Conservation (phyloP, 345 rosid genomes). For the Angophora floribunda region DNA sequence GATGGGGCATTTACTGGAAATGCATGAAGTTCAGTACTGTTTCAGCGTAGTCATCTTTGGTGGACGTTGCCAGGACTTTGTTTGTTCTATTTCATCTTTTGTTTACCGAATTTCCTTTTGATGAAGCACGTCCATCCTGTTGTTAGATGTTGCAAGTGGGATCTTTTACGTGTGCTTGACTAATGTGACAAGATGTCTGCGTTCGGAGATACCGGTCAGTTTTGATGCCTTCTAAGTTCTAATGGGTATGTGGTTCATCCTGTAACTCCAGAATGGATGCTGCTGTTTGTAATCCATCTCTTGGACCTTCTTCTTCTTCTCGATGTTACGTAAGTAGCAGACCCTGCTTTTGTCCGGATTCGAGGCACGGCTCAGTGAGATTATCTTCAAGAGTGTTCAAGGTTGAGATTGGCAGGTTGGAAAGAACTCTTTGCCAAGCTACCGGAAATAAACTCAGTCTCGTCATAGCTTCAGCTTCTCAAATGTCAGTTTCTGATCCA, state of each 20-base stretch:
- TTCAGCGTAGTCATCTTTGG: not conserved
- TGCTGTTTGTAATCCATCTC: not conserved
- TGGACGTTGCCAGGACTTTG: not conserved
- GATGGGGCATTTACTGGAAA: not conserved
- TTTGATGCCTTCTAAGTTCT: not conserved
- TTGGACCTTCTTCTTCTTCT: not conserved
- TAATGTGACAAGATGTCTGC: not conserved
- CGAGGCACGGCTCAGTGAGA: slow-evolving; percentile 15
- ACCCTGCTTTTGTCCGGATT: not conserved
- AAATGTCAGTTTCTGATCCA: slow-evolving; percentile 41
- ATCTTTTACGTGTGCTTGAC: not conserved
- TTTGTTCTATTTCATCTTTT: not conserved
- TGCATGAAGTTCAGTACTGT: not conserved
- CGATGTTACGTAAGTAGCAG: not conserved
- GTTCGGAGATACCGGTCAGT: not conserved
- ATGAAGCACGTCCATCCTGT: not conserved
- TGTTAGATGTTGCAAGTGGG: not conserved
- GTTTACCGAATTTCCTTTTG: not conserved
- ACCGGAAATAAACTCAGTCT: slow-evolving; percentile 14
- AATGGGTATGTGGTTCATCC: not conserved
- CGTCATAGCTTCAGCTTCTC: slow-evolving; percentile 38
- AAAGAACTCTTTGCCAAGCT: slow-evolving; percentile 7
- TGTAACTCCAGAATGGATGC: not conserved
- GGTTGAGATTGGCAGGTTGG: slow-evolving; percentile 12
- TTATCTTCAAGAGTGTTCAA: slow-evolving; percentile 16